These are phyloP conservation scores for Sporothrix brunneoviolacea DNA, from an alignment of 2,329 filamentous ascomycete genomes.

Conservation along the genomic window DNA sequence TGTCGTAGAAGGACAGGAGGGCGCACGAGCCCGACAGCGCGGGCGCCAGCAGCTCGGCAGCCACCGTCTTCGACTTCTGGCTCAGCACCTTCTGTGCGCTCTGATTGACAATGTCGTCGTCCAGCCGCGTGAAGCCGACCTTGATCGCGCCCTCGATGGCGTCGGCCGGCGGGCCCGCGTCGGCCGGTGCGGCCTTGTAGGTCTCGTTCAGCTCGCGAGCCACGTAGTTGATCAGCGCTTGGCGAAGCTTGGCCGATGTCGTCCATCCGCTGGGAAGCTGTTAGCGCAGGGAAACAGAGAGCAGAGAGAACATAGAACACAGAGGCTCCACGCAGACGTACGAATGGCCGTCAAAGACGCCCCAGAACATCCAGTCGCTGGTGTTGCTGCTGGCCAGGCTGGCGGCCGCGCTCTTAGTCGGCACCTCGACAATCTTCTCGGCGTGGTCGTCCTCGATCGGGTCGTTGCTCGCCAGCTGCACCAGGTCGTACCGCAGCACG, in stretches of 20 bases:
- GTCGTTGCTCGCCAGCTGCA: conserved; percentile 91
- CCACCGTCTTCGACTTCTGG: conserved; percentile 79
- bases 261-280: conserved; percentile 74
- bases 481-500: conserved; percentile 89
- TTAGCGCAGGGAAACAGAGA: conserved; percentile 13
- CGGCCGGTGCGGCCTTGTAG: conserved; percentile 64
- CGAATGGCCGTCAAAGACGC: conserved; percentile 96
- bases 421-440: conserved; percentile 94
- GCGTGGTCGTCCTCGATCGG: conserved; percentile 98
- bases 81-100: conserved; percentile 89
- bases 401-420: conserved; percentile 41
- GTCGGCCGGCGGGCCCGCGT: conserved; percentile 61
- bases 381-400: conserved; percentile 40
- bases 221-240: conserved; percentile 86
- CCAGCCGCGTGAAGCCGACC: conserved; percentile 77
- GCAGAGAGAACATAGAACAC: neutral
- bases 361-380: conserved; percentile 99
- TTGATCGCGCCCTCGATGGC: conserved; percentile 90
- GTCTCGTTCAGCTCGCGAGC: conserved; percentile 88
- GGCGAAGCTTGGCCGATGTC: conserved; percentile 89
- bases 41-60: conserved; percentile 84
- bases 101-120: conserved; percentile 90
- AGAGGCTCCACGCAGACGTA: conserved; percentile 37
- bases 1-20: conserved; percentile 93
- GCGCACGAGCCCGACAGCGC: conserved; percentile 96